A percentile compares a stretch with the other conserved stretches of the same genome.
Evolutionary conservation across 345 rosid genomes (phyloP).

Genomic region (Gossypium ekmanianum): DNA sequence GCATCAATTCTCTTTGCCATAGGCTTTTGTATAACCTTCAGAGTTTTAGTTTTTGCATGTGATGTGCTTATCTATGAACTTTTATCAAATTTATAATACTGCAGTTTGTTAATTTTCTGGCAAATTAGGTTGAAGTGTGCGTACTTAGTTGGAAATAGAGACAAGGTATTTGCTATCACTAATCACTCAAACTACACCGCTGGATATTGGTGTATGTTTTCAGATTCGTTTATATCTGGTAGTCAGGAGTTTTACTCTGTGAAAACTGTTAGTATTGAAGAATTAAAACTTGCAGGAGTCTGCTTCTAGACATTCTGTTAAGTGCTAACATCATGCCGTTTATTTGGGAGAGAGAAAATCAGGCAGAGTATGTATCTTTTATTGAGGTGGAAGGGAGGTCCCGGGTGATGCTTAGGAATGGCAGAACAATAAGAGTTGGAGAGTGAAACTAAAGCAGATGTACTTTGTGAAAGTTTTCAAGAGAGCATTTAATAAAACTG

Average conservation of each 20-base stretch:
- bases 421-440: not conserved
- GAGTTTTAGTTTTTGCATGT: not conserved
- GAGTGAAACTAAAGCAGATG: not conserved
- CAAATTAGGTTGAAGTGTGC: not conserved
- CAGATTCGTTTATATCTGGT: not conserved
- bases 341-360: not conserved
- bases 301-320: not conserved
- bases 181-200: not conserved
- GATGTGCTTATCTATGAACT: not conserved
- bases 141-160: not conserved
- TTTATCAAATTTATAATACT: not conserved
- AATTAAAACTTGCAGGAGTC: not conserved
- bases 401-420: not conserved
- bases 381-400: not conserved
- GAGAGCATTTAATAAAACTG: too few relatives aligned
- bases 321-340: not conserved
- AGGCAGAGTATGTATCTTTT: not conserved
- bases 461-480: too few relatives aligned
- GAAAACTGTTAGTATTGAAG: too few relatives aligned
- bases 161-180: not conserved
- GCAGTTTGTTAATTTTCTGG: constrained; percentile 8
- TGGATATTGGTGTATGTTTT: too few relatives aligned
- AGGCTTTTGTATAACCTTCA: not conserved
- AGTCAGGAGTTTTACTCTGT: not conserved
- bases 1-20: not conserved